Base-by-base conservation (phyloP, 2,329 filamentous ascomycete genomes). In the Scytalidium lignicola region DNA sequence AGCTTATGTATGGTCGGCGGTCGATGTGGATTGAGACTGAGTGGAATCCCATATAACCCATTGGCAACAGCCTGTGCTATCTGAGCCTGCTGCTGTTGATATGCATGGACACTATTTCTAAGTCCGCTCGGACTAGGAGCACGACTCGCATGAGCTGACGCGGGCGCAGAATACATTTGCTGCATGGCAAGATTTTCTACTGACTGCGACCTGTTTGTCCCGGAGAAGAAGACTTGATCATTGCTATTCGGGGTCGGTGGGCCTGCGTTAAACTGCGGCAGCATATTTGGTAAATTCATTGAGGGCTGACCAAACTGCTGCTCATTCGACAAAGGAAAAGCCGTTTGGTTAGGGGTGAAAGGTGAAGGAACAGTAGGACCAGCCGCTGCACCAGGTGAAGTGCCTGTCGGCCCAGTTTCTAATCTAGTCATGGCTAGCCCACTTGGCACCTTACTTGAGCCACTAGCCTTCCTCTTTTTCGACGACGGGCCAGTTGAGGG, bases 391-490 rank as follows among this genome's bases (percentile, higher is more conserved):
- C 62, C 57, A 69, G 61, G 59, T 71, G 62, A 67, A 55, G 22
- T 55, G 56, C 19, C 60, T 47, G 48, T 6, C 37, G 70, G 70
- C 48, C 65, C 71, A 2, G 80, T 83, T 57, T 93, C 87, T 29
- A 93, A 73, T 48, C 82, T 82, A 2, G 90, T 95, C 90, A 96
- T 95, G 7, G 85, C 79, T 58, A 95, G 69, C 15, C 80, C 83
- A 17, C 79, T 82, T 0, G 89, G 87, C 13, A 95, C 71, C 65
- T 88, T 88, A 28, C 73, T 68, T 15, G 80, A 79, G 39, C 77
- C 77, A 64, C 85, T 90, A 5, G 85, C 83, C 67, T 95, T 96
- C 54, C 90, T 80, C 70, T 90, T 90, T 74, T 95, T 96, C 41
- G 81, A 78, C 28, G 75, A 75, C 2, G 86, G 86, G 1, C 82